phyloP scores from a whole-genome alignment of 768 basidiomycete species.

The Tricholoma terreum region DNA sequence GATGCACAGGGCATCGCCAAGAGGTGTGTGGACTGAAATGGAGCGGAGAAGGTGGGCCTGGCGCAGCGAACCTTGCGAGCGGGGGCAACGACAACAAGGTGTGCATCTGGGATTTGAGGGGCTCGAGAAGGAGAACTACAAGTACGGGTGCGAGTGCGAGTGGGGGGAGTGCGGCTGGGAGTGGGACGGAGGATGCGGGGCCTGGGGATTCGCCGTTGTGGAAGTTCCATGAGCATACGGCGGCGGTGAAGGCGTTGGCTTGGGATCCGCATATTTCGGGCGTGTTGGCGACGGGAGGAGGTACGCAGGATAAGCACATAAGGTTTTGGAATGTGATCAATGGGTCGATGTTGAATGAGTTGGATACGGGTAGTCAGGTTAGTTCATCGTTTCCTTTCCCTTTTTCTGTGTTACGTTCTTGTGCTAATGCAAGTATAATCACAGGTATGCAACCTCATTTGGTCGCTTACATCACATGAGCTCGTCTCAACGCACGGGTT shows the following conservation, averaged over 20 bases:
- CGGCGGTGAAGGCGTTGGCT: conserved; percentile 96
- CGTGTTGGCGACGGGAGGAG: conserved; percentile 90
- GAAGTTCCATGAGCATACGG: conserved; percentile 96
- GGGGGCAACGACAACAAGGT: conserved; percentile 99
- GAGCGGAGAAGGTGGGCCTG: conserved; percentile 53
- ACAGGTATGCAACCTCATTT: conserved; percentile 95
- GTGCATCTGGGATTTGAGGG: conserved; percentile 91
- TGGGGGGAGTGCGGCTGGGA: conserved; percentile 14
- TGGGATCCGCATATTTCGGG: conserved; percentile 97
- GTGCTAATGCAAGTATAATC: conserved; percentile 7
- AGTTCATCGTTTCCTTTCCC: conserved; percentile 19
- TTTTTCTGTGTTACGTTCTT: no score
- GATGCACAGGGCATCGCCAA: conserved; percentile 76
- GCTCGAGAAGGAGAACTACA: conserved; percentile 24
- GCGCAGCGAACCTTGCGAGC: conserved; percentile 68
- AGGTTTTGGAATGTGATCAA: conserved; percentile 94
- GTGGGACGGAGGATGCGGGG: conserved; percentile 26
- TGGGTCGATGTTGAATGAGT: conserved; percentile 79
- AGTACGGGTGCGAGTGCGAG: conserved; percentile 18
- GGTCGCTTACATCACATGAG: conserved; percentile 94
- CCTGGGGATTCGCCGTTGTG: conserved; percentile 68
- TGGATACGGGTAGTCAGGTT: conserved; percentile 97
- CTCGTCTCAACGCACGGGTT: conserved; percentile 98
- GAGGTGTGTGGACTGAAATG: conserved; percentile 96
- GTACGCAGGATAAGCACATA: conserved; percentile 98